Evolutionary conservation across 805 yeast genomes (phyloP).

Genomic region (Candida odintsovae): DNA sequence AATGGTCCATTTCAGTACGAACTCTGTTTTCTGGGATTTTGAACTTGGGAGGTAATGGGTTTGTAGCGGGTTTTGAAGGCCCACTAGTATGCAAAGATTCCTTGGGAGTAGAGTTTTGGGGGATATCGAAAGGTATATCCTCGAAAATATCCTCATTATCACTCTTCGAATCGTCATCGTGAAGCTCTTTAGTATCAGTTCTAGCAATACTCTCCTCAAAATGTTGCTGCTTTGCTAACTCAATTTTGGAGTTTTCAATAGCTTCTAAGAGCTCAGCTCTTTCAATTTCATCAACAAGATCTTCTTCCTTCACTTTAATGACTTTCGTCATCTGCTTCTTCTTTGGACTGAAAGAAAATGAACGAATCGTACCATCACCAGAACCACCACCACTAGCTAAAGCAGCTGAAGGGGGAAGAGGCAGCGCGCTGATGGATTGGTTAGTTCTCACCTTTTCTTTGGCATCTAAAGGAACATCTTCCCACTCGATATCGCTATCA

Average conservation of each 20-base stretch:
- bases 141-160: constrained; percentile 25
- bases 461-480: constrained; percentile 49
- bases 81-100: neutral
- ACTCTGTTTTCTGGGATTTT: neutral
- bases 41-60: neutral
- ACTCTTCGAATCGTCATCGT: constrained; percentile 15
- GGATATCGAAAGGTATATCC: constrained; percentile 20
- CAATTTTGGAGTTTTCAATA: constrained; percentile 41
- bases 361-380: constrained; percentile 12
- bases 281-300: constrained; percentile 22
- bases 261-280: constrained; percentile 34
- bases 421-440: constrained; percentile 36
- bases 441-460: constrained; percentile 24
- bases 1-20: constrained; percentile 18
- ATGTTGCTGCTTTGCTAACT: constrained; percentile 37
- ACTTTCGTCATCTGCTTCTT: constrained; percentile 9
- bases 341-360: constrained; percentile 19
- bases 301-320: constrained; percentile 15
- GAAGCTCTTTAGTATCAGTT: constrained; percentile 31
- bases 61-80: neutral
- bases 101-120: neutral
- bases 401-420: constrained; percentile 28
- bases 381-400: constrained; percentile 7
- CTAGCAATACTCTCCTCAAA: constrained; percentile 21
- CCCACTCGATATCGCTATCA: constrained; percentile 53